Evolutionary conservation across 805 yeast genomes (phyloP).

Genomic region (Candida railenensis): DNA sequence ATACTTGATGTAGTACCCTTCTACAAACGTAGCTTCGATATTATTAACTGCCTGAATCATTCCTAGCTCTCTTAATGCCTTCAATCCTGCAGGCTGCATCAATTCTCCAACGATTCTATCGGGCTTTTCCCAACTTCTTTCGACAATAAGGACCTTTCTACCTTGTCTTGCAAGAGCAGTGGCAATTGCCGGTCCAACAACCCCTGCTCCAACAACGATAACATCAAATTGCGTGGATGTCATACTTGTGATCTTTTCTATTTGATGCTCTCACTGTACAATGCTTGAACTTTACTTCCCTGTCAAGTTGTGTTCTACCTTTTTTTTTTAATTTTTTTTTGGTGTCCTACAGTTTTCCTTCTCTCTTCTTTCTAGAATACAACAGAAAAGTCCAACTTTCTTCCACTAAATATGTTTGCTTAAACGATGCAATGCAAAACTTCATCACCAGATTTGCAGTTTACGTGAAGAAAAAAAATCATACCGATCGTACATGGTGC

Average conservation of each 20-base stretch:
- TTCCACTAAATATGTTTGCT: neutral
- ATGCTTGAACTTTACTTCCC: too few relatives aligned
- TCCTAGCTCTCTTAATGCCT: constrained; percentile 78
- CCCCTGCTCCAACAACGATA: constrained; percentile 97
- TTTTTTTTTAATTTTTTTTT: too few relatives aligned
- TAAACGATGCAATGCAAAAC: neutral
- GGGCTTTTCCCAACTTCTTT: constrained; percentile 89
- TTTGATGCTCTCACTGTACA: too few relatives aligned
- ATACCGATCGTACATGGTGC: neutral
- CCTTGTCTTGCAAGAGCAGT: constrained; percentile 90
- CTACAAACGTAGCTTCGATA: constrained; percentile 73
- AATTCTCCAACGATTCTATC: constrained; percentile 97
- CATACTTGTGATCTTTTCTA: too few relatives aligned
- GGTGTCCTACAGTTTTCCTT: too few relatives aligned
- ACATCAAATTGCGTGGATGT: constrained; percentile 58
- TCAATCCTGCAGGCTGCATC: constrained; percentile 95
- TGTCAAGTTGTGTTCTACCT: neutral
- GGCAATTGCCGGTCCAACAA: constrained; percentile 91
- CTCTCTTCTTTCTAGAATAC: too few relatives aligned
- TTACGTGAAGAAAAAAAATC: neutral
- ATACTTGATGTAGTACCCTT: constrained; percentile 80
- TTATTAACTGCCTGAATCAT: constrained; percentile 72
- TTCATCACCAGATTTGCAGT: neutral
- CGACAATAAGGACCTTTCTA: constrained; percentile 72
- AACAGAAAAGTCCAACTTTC: neutral